Base-by-base conservation (phyloP, 2,329 filamentous ascomycete genomes). In the Rasamsonia emersonii region DNA sequence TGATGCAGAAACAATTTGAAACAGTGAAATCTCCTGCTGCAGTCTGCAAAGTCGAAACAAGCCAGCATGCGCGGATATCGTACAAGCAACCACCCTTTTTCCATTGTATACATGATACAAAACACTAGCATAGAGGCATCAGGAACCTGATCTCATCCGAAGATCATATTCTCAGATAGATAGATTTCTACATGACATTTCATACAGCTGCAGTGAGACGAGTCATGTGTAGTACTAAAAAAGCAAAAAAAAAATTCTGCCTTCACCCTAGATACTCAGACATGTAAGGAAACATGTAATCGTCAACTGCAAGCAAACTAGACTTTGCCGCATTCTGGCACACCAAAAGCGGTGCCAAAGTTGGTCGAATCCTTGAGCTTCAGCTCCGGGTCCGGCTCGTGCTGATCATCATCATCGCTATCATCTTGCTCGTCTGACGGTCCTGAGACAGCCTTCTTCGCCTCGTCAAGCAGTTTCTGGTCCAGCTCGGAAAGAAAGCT, bases 341-440 rank as follows among this genome's bases (percentile, higher is more conserved):
- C 26, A 28, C 64, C 63, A 55, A 63, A 67, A 4, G 61, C 64
- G 35, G 60, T 62, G n/a, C 62, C 64, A 50, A 67, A 66, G 46
- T 66, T 66, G 11, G 57, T 64, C 10, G 56, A 59, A 16, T 59
- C 58, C 40, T 54, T 65, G 43, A 67, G 58, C 39, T 54, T 62
- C 36, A 65, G 45, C 43, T 61, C 57, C 11, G 54, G 48, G 16
- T 58, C 54, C 17, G 44, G 46, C 23, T 56, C 48, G 24, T 43
- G 41, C 27, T 47, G 47, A 7, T 33, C 20, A 17, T 19, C 21
- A 18, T 28, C 35, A 27, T 51, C 39, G 11, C 38, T 19, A 18
- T 49, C 49, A 26, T 42, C 26, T 10, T 53, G 47, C 4, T 34
- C 24, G 32, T 54, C 47, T n/a, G 41, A 39, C 9, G 48, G 43